phyloP scores from a whole-genome alignment of 2,329 filamentous ascomycete species.

The Pleomassaria siparia region DNA sequence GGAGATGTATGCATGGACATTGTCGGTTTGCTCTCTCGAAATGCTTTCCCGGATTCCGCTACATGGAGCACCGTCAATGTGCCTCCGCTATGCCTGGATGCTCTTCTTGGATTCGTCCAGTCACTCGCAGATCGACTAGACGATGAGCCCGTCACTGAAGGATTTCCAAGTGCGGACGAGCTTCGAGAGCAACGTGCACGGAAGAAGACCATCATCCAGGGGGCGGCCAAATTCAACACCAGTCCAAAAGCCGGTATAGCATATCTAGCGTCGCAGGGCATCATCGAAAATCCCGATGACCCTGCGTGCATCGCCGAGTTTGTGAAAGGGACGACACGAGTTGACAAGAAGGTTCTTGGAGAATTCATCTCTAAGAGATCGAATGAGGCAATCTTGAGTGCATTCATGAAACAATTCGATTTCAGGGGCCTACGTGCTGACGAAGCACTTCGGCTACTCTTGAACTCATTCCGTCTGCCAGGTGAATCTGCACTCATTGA shows the following conservation, averaged over 20 bases:
- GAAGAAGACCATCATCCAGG: conserved; percentile 88
- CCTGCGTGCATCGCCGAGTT: conserved; percentile 82
- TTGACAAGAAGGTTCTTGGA: conserved; percentile 88
- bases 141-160: conserved; percentile 64
- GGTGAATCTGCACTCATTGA: conserved; percentile 93
- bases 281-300: conserved; percentile 76
- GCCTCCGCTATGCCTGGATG: conserved; percentile 89
- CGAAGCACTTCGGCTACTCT: conserved; percentile 81
- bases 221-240: conserved; percentile 91
- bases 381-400: conserved; percentile 80
- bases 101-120: conserved; percentile 85
- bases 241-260: conserved; percentile 86
- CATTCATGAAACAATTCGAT: conserved; percentile 85
- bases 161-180: conserved; percentile 64
- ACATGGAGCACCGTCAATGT: conserved; percentile 99
- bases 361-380: conserved; percentile 91
- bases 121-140: conserved; percentile 86
- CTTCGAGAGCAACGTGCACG: conserved; percentile 73
- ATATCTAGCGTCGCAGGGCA: conserved; percentile 80
- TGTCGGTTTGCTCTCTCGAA: conserved; percentile 87
- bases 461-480: conserved; percentile 89
- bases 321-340: conserved; percentile 78
- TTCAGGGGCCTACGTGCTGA: conserved; percentile 86
- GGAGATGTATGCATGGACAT: conserved; percentile 94
- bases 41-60: conserved; percentile 93